Percentiles rank a stretch among this genome's conserved stretches.
Conservation (phyloP, 495 filamentous ascomycete species). For the Neurospora sp. region DNA sequence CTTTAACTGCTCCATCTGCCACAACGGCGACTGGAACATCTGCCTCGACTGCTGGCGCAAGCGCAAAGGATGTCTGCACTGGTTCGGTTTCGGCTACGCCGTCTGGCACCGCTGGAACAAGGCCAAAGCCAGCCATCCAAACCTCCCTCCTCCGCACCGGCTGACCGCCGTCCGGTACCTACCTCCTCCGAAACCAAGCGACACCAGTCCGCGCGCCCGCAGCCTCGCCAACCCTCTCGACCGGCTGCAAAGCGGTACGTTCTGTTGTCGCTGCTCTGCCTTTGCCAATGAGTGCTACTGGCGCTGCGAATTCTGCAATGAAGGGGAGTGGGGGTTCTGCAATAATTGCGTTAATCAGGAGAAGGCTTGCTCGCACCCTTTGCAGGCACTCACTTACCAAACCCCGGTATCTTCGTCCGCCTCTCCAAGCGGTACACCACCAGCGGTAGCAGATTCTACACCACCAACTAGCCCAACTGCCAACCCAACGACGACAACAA, state of each 20-base stretch:
- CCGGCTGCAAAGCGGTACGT: conserved; percentile 67
- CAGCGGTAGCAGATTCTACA: background rate
- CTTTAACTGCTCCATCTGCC: conserved; percentile 63
- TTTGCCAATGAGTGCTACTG: conserved; percentile 72
- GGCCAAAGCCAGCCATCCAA: conserved; percentile 8
- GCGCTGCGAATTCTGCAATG: conserved; percentile 74
- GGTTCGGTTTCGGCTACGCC: conserved; percentile 63
- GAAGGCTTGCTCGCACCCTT: conserved; percentile 62
- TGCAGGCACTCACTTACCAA: conserved; percentile 52
- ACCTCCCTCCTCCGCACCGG: conserved; percentile 50
- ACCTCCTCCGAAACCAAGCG: conserved; percentile 26
- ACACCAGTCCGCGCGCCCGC: conserved; percentile 14
- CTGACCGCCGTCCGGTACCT: conserved; percentile 57
- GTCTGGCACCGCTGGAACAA: conserved; percentile 51
- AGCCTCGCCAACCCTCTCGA: conserved; percentile 55
- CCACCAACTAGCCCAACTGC: background rate
- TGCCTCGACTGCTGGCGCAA: conserved; percentile 68
- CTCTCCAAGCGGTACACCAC: background rate
- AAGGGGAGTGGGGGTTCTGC: conserved; percentile 90
- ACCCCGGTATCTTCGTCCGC: background rate
- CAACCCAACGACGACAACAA: background rate
- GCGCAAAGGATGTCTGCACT: conserved; percentile 65
- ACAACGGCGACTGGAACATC: conserved; percentile 59
- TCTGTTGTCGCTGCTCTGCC: conserved; percentile 65
- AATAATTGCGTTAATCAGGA: conserved; percentile 70